These are phyloP conservation scores for Gossypium schwendimanii DNA, from an alignment of 441 rosid genomes.

Conservation along the genomic window DNA sequence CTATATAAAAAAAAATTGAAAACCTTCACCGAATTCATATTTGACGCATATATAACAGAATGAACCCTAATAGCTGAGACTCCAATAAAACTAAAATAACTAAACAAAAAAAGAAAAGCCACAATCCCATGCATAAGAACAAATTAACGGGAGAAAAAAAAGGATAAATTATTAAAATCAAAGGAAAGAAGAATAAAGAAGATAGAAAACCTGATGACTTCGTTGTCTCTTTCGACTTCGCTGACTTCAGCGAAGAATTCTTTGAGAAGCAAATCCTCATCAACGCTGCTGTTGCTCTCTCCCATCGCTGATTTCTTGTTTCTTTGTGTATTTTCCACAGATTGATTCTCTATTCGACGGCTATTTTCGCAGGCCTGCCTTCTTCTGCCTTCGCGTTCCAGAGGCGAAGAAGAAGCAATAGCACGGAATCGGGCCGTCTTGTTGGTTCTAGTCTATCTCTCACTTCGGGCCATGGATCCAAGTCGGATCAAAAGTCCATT, in stretches of 20 bases:
- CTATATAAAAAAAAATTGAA: neutral
- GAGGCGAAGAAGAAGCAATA: neutral
- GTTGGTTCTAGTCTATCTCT: neutral
- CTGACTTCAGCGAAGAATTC: constrained; percentile 88
- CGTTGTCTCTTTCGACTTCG: constrained; percentile 85
- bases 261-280: constrained; percentile 72
- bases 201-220: constrained; percentile 58
- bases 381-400: neutral
- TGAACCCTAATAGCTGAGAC: constrained; percentile 1
- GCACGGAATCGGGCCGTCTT: neutral
- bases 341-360: neutral
- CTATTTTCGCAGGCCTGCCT: neutral
- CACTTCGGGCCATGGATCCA: neutral
- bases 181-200: neutral
- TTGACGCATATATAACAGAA: neutral
- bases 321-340: neutral
- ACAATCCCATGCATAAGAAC: constrained; percentile 9
- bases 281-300: constrained; percentile 27
- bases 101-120: constrained; percentile 16
- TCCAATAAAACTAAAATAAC: neutral
- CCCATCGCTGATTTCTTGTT: constrained; percentile 30
- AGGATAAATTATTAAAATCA: neutral
- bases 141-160: constrained; percentile 5
- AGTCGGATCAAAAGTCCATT: neutral
- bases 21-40: neutral